Evolutionary conservation across 1,284 basidiomycete species (phyloP).

Genomic region (Boletus mariae): DNA sequence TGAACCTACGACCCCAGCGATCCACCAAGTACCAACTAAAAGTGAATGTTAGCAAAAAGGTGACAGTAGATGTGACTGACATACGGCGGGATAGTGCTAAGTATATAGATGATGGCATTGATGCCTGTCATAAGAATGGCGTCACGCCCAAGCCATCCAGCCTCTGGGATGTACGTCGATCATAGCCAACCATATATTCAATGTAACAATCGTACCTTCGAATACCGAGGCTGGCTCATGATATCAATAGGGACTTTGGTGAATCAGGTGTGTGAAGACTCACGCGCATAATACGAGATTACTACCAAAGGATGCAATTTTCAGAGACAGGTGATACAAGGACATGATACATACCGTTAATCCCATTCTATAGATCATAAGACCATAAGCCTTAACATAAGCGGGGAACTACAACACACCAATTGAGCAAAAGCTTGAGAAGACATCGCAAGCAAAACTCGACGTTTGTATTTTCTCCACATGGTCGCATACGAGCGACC

Average conservation of each 20-base stretch:
- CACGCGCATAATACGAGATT: constrained; percentile 93
- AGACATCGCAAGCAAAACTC: constrained; percentile 95
- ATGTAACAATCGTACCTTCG: constrained; percentile 52
- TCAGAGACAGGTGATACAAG: constrained; percentile 8
- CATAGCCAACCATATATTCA: background rate
- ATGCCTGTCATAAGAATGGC: constrained; percentile 98
- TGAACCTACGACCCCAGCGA: constrained; percentile 84
- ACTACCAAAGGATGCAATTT: constrained; percentile 43
- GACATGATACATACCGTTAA: constrained; percentile 61
- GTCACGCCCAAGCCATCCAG: constrained; percentile 96
- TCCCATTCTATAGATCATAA: constrained; percentile 64
- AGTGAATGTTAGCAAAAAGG: constrained; percentile 7
- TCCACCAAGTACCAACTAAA: constrained; percentile 93
- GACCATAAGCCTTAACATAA: constrained; percentile 7
- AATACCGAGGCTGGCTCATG: constrained; percentile 65
- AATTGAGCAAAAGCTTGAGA: constrained; percentile 95
- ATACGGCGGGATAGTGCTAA: constrained; percentile 80
- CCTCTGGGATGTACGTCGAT: constrained; percentile 53
- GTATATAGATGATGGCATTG: constrained; percentile 84
- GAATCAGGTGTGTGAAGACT: constrained; percentile 32
- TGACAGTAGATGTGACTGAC: constrained; percentile 25
- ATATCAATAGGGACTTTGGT: constrained; percentile 12
- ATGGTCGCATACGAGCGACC: constrained; percentile 79
- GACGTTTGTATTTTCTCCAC: constrained; percentile 85
- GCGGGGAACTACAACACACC: constrained; percentile 37